Conservation (phyloP, 1,284 basidiomycete species). For the Cutaneotrichosporon cyanovorans region DNA sequence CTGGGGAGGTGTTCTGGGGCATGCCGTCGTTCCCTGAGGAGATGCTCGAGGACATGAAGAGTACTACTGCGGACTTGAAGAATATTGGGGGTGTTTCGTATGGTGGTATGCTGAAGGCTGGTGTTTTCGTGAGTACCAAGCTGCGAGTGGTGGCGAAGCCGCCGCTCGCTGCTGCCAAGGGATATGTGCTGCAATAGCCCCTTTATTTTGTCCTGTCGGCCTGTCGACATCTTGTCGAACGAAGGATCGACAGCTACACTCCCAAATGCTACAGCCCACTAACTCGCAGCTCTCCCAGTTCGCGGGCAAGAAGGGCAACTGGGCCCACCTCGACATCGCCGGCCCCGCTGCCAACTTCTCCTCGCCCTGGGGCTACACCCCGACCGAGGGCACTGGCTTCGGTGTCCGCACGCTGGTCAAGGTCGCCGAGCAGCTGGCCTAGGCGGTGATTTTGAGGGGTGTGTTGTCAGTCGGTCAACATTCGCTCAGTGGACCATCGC, state of each 20-base stretch:
- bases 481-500: too few species aligned
- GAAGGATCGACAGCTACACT: not conserved
- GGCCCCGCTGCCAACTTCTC: conserved; percentile 15
- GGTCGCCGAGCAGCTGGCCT: conserved; percentile 15
- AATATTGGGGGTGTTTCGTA: conserved; percentile 9
- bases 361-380: conserved; percentile 10
- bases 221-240: not conserved
- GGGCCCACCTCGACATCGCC: conserved; percentile 18
- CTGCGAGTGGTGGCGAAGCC: too few species aligned
- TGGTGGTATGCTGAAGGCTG: conserved; percentile 18
- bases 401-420: conserved; percentile 14
- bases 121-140: conserved; percentile 10
- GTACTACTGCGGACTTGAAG: conserved; percentile 12
- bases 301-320: conserved; percentile 15
- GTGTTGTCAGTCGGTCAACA: too few species aligned
- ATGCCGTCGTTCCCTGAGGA: conserved; percentile 17
- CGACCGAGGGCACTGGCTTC: conserved; percentile 16
- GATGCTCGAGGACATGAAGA: conserved; percentile 14
- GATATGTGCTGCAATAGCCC: too few species aligned
- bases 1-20: conserved; percentile 15
- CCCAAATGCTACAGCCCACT: conserved; percentile 1
- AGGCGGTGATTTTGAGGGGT: too few species aligned
- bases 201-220: too few species aligned
- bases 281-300: conserved; percentile 10
- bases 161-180: too few species aligned